These are phyloP conservation scores for Umbelopsis sp. DNA, from an alignment of 371 early-diverging fungal species.

Conservation along the genomic window DNA sequence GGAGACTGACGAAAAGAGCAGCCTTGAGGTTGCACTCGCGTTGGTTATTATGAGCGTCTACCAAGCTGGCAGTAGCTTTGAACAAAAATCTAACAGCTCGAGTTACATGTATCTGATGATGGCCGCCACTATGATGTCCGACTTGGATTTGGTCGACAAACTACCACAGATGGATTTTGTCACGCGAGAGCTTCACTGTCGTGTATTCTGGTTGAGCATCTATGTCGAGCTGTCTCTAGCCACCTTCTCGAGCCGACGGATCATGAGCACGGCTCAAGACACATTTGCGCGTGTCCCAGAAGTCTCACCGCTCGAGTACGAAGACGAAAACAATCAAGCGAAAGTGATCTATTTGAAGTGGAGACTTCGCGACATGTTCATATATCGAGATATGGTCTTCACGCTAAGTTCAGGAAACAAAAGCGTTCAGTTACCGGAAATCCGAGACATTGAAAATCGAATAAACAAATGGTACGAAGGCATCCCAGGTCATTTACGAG, in stretches of 20 bases:
- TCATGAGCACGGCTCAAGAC: slow-evolving; percentile 12
- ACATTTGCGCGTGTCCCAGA: background rate
- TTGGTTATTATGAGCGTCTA: slow-evolving; percentile 14
- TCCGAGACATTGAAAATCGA: background rate
- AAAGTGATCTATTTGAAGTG: slow-evolving; percentile 10
- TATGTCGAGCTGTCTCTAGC: slow-evolving; percentile 10
- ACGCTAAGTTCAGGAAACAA: slow-evolving; percentile 11
- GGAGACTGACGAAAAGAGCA: slow-evolving; percentile 1
- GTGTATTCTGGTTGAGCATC: slow-evolving; percentile 12
- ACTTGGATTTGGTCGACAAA: slow-evolving; percentile 11
- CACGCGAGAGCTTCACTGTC: background rate
- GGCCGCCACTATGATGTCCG: slow-evolving; percentile 16
- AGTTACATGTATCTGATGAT: slow-evolving; percentile 16
- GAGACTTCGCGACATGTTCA: slow-evolving; percentile 11
- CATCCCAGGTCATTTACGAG: background rate
- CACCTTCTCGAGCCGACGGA: slow-evolving; percentile 14
- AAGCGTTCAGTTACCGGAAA: slow-evolving; percentile 1
- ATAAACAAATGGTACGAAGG: background rate
- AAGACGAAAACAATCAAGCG: slow-evolving; percentile 10
- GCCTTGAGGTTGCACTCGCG: slow-evolving; percentile 4
- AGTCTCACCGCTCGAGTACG: background rate
- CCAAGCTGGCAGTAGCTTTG: slow-evolving; percentile 9
- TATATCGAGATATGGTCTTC: slow-evolving; percentile 16
- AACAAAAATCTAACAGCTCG: slow-evolving; percentile 14
- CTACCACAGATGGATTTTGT: slow-evolving; percentile 5